Percentiles rank a stretch among this genome's conserved stretches.
These are phyloP conservation scores for Colletotrichum sp. DNA, from an alignment of 2,329 filamentous ascomycete species.

Conservation along the genomic window DNA sequence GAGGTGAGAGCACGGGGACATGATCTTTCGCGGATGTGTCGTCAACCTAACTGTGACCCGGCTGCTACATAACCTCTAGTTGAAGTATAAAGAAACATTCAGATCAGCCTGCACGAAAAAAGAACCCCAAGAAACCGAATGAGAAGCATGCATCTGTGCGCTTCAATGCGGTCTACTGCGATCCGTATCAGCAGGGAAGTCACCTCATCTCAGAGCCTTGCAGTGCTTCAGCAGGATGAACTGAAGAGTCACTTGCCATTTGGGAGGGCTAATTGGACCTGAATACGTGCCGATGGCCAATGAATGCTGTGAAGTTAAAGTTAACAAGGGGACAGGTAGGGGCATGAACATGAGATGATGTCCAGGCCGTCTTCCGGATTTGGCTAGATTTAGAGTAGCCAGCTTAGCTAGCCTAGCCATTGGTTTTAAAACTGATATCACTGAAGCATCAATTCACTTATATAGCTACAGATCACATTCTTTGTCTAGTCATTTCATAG, in stretches of 20 bases:
- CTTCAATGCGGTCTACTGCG: too few species aligned
- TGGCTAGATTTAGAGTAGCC: not conserved
- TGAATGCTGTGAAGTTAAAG: fast-evolving
- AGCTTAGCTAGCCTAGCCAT: too few species aligned
- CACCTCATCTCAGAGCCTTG: too few species aligned
- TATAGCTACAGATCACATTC: not conserved
- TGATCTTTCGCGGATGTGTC: not conserved
- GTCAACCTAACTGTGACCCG: not conserved
- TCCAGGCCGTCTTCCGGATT: not conserved
- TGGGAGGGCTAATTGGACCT: not conserved
- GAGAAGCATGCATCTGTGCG: too few species aligned
- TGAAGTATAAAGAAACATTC: not conserved
- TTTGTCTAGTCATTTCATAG: fast-evolving
- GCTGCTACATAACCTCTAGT: not conserved
- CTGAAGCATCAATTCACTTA: fast-evolving
- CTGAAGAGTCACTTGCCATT: too few species aligned
- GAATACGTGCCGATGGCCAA: not conserved
- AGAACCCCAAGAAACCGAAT: not conserved
- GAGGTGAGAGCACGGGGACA: not conserved
- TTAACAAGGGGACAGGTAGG: not conserved
- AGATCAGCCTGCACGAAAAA: not conserved
- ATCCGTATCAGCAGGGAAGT: too few species aligned
- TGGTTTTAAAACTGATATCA: too few species aligned
- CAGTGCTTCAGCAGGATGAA: too few species aligned
- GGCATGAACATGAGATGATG: not conserved